Evolutionary conservation across 1,284 basidiomycete species (phyloP), one percentile per base, ranked within the genome.

Genomic region (Phylloboletellus chloephorus): DNA sequence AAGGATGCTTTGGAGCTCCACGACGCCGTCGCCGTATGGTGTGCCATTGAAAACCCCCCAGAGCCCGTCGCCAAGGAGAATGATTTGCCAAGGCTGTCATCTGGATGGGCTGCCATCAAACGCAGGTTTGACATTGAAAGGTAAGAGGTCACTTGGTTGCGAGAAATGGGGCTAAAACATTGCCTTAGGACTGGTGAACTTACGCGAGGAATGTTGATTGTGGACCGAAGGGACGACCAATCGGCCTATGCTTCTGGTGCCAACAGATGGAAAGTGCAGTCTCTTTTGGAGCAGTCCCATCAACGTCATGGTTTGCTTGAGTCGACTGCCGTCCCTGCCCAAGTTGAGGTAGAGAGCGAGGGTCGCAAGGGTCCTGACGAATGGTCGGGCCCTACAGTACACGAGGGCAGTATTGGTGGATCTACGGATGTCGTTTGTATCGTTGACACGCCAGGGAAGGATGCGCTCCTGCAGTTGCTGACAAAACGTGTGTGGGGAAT

Each of bases 1-100:
- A 83, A 78, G 50, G 89, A 92, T 61, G 81, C 75, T 7, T 78
- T 92, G 78, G 87, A 91, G 65, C 73, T 94, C 52, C 88, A 91
- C 49, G 88, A 91, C 52, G 81, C 88, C 37, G 77, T 78, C 10
- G 81, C 85, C 3, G 73, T 90, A n/a, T 90, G 84, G 82, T 87
- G 77, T 56, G 82, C 83, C 1, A 76, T 85, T 12, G 68, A 73
- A 42, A 79, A 83, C 48, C 80, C 81, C 10, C 79, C 81, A 6
- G 56, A 64, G 20, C 21, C 43, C 9, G 49, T 61, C 30, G 54
- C 53, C 32, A 31, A 51, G 22, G 50, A 46, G 9, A 44, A 47
- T 21, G 48, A 41, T 29, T 40, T 58, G 37, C 60, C 64, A 26
- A 47, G 42, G 12, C 48, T 78, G 17, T 60, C 61, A 7, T 37